Base-by-base conservation (phyloP, 306 rosid genomes). In the Cyclanthera cordifolia region DNA sequence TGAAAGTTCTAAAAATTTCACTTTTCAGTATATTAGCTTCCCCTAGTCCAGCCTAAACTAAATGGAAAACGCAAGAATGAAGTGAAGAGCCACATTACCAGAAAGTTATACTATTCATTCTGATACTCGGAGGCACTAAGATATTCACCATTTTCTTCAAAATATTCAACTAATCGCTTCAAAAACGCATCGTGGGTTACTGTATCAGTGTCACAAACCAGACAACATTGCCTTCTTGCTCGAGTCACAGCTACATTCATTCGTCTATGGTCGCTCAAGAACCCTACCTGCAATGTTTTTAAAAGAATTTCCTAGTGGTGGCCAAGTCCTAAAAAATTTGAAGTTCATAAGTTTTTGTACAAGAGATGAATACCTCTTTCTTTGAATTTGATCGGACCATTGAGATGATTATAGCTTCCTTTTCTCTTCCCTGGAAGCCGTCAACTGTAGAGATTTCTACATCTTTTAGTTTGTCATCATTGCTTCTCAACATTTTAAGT, bases 161-260 rank as follows among this genome's bases (percentile, higher is more conserved):
- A 90, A 75, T 93, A 87, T 82, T 93, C 99, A 24, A 84, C 74
- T 81, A 93, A 77, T n/a, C 96, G 85, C 79, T 83, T 90, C 71
- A 93, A 76, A 79, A 93, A 93, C 49, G 78, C 94, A 71, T 93
- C 90, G 30, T 79, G 70, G 61, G 79, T 87, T 73, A 90, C 95
- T 1, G 99, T 93, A 69, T 90, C 99, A 0, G 91, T 84, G 84
- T 90, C 94, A 52, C 99, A 87, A 13, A 93, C 85, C 67, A 93
- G 83, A 79, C 96, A 87, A 53, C 99, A 93, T 60, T 93, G 99
- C 76, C 96, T 87, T 79, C 98, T 81, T 56, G 99, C 88, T 49
- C 99, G 85, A 7, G 99, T 93, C 76, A 90, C 99, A 13, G 99
- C 99, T 81, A 93, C 99, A 34, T 93, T 93, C 99, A 93, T 93